These are phyloP conservation scores for Globisporangium heterothallicum DNA, from an alignment of 352 stramenopile species.

Conservation along the genomic window DNA sequence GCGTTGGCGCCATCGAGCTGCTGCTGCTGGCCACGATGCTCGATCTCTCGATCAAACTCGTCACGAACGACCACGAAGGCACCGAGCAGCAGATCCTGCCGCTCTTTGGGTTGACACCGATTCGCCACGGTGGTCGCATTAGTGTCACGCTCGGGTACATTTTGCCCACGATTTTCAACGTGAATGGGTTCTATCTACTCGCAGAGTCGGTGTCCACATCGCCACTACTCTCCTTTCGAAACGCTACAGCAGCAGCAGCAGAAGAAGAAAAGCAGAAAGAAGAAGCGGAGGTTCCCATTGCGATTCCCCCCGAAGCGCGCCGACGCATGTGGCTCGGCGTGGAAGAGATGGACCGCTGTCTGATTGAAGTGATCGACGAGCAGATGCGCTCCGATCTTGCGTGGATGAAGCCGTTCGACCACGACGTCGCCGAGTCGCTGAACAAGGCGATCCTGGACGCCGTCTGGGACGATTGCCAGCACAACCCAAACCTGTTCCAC, in stretches of 20 bases:
- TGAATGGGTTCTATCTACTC: constrained; percentile 69
- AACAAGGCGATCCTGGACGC: constrained; percentile 74
- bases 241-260: not conserved
- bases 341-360: constrained; percentile 67
- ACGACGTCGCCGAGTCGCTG: constrained; percentile 55
- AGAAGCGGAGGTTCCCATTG: too few species aligned
- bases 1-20: constrained; percentile 63
- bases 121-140: constrained; percentile 48
- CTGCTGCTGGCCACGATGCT: constrained; percentile 71
- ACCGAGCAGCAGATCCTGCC: constrained; percentile 60
- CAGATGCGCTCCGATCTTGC: constrained; percentile 29
- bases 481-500: constrained; percentile 81
- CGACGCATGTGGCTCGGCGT: constrained; percentile 61
- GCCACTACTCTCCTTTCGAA: too few species aligned
- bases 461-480: constrained; percentile 80
- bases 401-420: constrained; percentile 44
- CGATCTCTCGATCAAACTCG: constrained; percentile 60
- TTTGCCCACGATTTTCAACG: constrained; percentile 56
- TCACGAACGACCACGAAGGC: constrained; percentile 79
- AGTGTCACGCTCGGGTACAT: constrained; percentile 68
- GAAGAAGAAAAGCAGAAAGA: constrained; percentile 12
- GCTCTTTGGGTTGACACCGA: constrained; percentile 34
- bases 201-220: constrained; percentile 29
- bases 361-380: constrained; percentile 57
- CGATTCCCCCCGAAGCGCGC: not conserved